Percentiles rank a stretch among this genome's conserved stretches.
phyloP scores from a whole-genome alignment of 805 yeast genomes.

The Torulaspora maleeae region DNA sequence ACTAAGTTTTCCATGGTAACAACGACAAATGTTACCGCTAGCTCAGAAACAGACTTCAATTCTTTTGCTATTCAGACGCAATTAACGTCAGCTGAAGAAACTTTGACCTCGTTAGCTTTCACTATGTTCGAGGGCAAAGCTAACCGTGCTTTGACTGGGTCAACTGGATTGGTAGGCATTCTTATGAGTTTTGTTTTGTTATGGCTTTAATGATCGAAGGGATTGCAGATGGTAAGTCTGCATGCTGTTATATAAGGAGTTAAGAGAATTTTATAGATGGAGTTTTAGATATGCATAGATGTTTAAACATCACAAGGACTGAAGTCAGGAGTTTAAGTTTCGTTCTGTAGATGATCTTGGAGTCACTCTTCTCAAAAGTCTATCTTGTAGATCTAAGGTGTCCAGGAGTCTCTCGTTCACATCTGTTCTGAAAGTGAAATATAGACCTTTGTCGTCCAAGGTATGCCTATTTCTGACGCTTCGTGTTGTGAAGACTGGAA shows the following conservation, averaged over 20 bases:
- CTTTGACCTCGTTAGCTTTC: background rate
- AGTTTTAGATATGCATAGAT: background rate
- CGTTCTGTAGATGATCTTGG: slow-evolving; percentile 30
- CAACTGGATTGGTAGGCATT: slow-evolving; percentile 10
- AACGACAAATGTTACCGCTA: background rate
- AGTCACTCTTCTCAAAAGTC: slow-evolving; percentile 30
- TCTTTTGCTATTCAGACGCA: slow-evolving; percentile 2
- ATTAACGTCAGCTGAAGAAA: slow-evolving; percentile 1
- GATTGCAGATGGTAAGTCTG: slow-evolving; percentile 1
- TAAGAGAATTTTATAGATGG: slow-evolving; percentile 2
- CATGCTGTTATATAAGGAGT: background rate
- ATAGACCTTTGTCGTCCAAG: slow-evolving; percentile 45
- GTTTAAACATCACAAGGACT: background rate
- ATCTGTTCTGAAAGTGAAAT: slow-evolving; percentile 37
- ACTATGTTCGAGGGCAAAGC: slow-evolving; percentile 18
- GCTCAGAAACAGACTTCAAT: background rate
- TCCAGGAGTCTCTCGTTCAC: slow-evolving; percentile 43
- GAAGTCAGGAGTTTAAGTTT: background rate
- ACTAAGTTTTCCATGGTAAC: background rate
- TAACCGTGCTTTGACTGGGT: slow-evolving; percentile 11
- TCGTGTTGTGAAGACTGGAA: slow-evolving; percentile 46
- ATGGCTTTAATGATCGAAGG: slow-evolving; percentile 1
- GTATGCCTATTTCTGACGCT: slow-evolving; percentile 28
- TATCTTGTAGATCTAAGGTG: slow-evolving; percentile 29
- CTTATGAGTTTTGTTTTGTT: slow-evolving; percentile 10